Conservation (phyloP, 805 yeast genomes). For the Lachancea dasiensis region DNA sequence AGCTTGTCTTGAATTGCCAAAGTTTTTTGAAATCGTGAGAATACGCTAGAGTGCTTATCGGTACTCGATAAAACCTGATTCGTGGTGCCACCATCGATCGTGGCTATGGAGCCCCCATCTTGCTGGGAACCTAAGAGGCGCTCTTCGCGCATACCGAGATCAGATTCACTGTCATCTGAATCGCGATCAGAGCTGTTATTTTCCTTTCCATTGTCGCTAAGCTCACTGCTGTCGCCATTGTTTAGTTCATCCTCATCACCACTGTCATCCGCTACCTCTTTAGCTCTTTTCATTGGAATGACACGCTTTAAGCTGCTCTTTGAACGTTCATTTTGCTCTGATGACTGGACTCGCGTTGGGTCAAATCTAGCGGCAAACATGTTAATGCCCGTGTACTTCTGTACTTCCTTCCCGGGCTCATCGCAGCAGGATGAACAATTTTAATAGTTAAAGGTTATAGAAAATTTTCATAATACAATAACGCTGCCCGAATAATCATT, state of each 20-base stretch:
- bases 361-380: conserved; percentile 68
- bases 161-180: too few relatives aligned
- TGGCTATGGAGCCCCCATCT: conserved; percentile 11
- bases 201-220: conserved; percentile 6
- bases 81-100: too few relatives aligned
- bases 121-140: too few relatives aligned
- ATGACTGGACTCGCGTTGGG: conserved; percentile 34
- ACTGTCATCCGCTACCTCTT: conserved; percentile 14
- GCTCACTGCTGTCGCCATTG: conserved; percentile 13
- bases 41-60: conserved; percentile 44
- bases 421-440: conserved; percentile 4
- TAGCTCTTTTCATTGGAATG: conserved; percentile 9
- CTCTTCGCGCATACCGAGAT: too few relatives aligned
- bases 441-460: not conserved
- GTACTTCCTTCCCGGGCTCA: conserved; percentile 1
- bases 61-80: too few relatives aligned
- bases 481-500: not conserved
- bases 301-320: conserved; percentile 1
- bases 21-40: conserved; percentile 47
- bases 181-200: conserved; percentile 1
- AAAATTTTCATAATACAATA: conserved; percentile 4
- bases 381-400: not conserved
- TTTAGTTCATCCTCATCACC: conserved; percentile 10
- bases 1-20: conserved; percentile 30
- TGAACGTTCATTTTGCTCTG: not conserved